These are phyloP conservation scores for Jatropha curcas DNA, from an alignment of 345 rosid genomes.

Conservation along the genomic window DNA sequence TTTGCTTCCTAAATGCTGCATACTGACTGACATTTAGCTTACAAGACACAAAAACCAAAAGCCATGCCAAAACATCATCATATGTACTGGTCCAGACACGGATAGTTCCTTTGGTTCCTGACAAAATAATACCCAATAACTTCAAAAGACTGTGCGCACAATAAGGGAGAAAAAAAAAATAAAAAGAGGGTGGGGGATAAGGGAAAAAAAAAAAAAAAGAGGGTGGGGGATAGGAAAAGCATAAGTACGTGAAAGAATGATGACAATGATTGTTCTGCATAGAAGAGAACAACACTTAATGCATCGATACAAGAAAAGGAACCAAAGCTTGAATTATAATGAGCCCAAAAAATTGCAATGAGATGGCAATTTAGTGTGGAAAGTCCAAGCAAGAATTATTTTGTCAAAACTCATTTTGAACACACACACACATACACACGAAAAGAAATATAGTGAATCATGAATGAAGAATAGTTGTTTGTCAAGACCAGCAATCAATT, in stretches of 20 bases:
- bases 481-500: no score
- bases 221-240: not conserved
- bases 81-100: slow-evolving; percentile 99
- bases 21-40: slow-evolving; percentile 93
- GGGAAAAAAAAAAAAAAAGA: no score
- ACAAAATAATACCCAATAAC: slow-evolving; percentile 22
- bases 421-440: no score
- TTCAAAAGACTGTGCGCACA: not conserved
- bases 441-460: no score
- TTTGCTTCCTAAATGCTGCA: slow-evolving; percentile 97
- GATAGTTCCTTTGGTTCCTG: slow-evolving; percentile 99
- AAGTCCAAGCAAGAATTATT: not conserved
- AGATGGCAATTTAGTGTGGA: not conserved
- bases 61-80: slow-evolving; percentile 99
- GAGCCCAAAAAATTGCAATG: not conserved
- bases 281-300: not conserved
- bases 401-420: not conserved
- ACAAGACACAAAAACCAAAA: slow-evolving; percentile 99
- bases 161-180: not conserved
- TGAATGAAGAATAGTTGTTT: no score
- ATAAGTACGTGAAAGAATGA: not conserved
- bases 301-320: not conserved
- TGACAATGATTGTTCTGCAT: not conserved
- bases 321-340: not conserved
- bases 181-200: no score